A percentile compares a stretch with the other conserved stretches of the same genome.
These are phyloP conservation scores for Jackrogersella multiformis DNA, from an alignment of 495 filamentous ascomycete species.

Conservation along the genomic window DNA sequence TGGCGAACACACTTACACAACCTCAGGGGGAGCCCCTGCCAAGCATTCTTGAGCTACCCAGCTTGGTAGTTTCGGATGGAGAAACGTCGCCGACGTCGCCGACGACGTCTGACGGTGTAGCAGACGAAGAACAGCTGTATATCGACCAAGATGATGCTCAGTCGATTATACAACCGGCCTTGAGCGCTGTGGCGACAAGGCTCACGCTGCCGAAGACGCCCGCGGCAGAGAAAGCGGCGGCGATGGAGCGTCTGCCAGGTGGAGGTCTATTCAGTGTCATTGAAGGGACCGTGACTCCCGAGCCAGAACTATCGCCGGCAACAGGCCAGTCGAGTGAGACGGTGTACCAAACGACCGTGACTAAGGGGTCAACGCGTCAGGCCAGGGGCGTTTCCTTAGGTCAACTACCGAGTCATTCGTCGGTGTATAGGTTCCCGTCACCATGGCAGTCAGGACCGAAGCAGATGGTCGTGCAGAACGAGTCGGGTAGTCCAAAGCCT, in stretches of 20 bases:
- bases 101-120: constrained; percentile 42
- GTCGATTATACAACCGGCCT: constrained; percentile 78
- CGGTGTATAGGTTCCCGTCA: constrained; percentile 50
- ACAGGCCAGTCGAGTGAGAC: constrained; percentile 14
- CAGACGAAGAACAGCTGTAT: constrained; percentile 48
- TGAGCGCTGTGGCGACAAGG: constrained; percentile 74
- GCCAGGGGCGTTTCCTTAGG: constrained; percentile 46
- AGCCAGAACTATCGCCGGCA: constrained; percentile 16
- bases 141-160: constrained; percentile 65
- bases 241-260: constrained; percentile 66
- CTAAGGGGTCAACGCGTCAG: constrained; percentile 31
- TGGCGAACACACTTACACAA: constrained; percentile 28
- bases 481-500: constrained; percentile 40
- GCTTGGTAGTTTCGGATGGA: constrained; percentile 30
- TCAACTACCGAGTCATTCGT: constrained; percentile 39
- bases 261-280: constrained; percentile 61
- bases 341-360: constrained; percentile 11
- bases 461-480: constrained; percentile 50
- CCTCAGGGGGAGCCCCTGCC: constrained; percentile 1
- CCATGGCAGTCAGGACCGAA: constrained; percentile 63
- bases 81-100: constrained; percentile 40
- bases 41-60: constrained; percentile 25
- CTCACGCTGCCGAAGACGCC: constrained; percentile 76
- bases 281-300: constrained; percentile 21
- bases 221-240: constrained; percentile 76